Base-by-base conservation (phyloP, 345 rosid genomes). In the Corchorus capsularis region DNA sequence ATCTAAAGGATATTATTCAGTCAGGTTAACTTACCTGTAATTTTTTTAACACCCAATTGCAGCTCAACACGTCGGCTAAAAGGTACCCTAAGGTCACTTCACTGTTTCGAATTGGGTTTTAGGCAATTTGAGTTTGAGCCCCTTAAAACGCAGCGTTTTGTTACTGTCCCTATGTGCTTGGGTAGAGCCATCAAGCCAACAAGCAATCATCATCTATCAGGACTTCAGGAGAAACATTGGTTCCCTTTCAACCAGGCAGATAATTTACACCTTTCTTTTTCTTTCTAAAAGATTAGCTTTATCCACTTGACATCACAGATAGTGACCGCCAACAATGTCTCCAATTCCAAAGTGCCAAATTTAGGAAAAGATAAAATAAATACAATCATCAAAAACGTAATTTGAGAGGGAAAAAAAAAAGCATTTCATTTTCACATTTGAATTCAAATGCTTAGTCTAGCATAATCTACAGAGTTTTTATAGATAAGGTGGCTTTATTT, bases 401-500 rank as follows among this genome's bases (percentile, higher is more conserved):
- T 27, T 27, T 27, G 27, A 27, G 27, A 27, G 27, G 1, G 27
- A 27, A 27, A 27, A 27, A 27, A 27, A 27, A 27, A 27, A 27
- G 27, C 27, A 27, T 27, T 27, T 27, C 27, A 27, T 27, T 27
- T 62, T 62, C 17, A 39, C 27, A 50, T 17, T 16, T 52, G 73
- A 35, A 4, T 50, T 68, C 56, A 27, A 27, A 49, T 49, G 46
- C 35, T 35, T 11, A 4, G 49, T 53, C n/a, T 34, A 35, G 45
- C 11, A 54, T 53, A 37, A 53, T 53, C 56, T 73, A 59, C 10
- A 73, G 34, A 47, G 37, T 50, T 27, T 35, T 74, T 50, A 63
- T 5, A 16, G 68, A 46, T 50, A 63, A 39, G 27, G 43, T 69
- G 65, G 78, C 60, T 39, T 76, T 84, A 49, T 63, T 70, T 82